Conservation (phyloP, 2,329 filamentous ascomycete species). For the Chaetomiaceae sp. region DNA sequence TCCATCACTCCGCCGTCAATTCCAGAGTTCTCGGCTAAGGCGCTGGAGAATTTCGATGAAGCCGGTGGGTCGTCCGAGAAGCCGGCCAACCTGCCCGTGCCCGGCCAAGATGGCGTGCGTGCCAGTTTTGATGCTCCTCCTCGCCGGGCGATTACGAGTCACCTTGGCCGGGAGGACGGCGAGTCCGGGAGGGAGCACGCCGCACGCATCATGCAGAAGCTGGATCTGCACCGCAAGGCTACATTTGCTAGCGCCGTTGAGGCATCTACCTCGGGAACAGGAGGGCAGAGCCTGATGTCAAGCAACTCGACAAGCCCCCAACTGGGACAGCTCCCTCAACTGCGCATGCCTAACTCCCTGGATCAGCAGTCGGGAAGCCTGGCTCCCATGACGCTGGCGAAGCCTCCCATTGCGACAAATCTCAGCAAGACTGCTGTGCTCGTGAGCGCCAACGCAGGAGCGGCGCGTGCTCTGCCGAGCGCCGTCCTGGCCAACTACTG, state of each 20-base stretch:
- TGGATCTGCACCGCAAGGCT: constrained; percentile 82
- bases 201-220: constrained; percentile 83
- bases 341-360: constrained; percentile 30
- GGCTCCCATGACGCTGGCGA: constrained; percentile 77
- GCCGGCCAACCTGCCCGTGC: constrained; percentile 60
- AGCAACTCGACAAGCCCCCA: constrained; percentile 29
- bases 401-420: constrained; percentile 76
- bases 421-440: constrained; percentile 82
- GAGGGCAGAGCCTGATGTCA: constrained; percentile 47
- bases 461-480: constrained; percentile 68
- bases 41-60: constrained; percentile 42
- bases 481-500: constrained; percentile 90
- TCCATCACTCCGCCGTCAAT: constrained; percentile 84
- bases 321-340: constrained; percentile 21
- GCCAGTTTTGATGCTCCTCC: constrained; percentile 65
- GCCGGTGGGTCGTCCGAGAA: constrained; percentile 48
- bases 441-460: constrained; percentile 65
- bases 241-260: constrained; percentile 47
- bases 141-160: constrained; percentile 54
- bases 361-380: constrained; percentile 58
- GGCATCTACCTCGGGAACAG: constrained; percentile 36
- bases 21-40: constrained; percentile 84
- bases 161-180: constrained; percentile 57
- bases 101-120: constrained; percentile 56
- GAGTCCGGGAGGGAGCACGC: constrained; percentile 77